These are phyloP conservation scores for Apiotrichum veenhuisii DNA, from an alignment of 1,284 basidiomycete species.

Conservation along the genomic window DNA sequence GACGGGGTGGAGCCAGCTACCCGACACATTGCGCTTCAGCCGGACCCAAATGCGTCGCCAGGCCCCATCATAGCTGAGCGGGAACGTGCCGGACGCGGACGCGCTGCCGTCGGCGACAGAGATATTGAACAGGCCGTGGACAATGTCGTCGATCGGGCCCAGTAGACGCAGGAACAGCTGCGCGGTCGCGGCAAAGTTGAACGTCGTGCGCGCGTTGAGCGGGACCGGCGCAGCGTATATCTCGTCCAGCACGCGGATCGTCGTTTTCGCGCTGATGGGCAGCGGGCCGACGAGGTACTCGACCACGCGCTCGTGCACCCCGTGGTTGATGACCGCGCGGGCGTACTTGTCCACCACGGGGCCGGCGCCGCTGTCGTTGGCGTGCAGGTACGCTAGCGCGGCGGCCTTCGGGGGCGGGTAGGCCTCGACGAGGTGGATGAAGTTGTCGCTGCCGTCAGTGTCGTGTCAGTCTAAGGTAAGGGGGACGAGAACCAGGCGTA, in stretches of 20 bases:
- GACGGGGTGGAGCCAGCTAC: conserved; percentile 56
- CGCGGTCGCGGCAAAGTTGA: conserved; percentile 45
- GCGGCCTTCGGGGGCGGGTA: conserved; percentile 35
- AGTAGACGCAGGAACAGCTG: conserved; percentile 32
- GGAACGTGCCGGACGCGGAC: conserved; percentile 52
- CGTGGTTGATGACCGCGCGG: conserved; percentile 56
- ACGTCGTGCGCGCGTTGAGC: conserved; percentile 20
- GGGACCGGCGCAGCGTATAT: conserved; percentile 25
- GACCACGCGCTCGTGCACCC: conserved; percentile 34
- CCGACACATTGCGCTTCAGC: conserved; percentile 22
- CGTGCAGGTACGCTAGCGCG: conserved; percentile 30
- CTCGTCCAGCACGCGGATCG: conserved; percentile 17
- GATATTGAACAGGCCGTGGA: conserved; percentile 50
- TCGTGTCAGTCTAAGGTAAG: too few species aligned
- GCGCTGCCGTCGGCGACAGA: conserved; percentile 56
- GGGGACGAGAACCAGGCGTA: neutral
- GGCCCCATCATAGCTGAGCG: conserved; percentile 60
- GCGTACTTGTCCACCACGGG: conserved; percentile 31
- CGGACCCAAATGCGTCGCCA: conserved; percentile 52
- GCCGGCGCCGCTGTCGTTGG: neutral
- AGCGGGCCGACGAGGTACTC: conserved; percentile 44
- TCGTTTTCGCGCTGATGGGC: conserved; percentile 25
- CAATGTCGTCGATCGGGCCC: conserved; percentile 15
- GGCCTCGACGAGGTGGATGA: conserved; percentile 37
- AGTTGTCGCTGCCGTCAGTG: conserved; percentile 44